phyloP scores from a whole-genome alignment of 371 early-diverging fungal species.

The Funneliformis caledonium region DNA sequence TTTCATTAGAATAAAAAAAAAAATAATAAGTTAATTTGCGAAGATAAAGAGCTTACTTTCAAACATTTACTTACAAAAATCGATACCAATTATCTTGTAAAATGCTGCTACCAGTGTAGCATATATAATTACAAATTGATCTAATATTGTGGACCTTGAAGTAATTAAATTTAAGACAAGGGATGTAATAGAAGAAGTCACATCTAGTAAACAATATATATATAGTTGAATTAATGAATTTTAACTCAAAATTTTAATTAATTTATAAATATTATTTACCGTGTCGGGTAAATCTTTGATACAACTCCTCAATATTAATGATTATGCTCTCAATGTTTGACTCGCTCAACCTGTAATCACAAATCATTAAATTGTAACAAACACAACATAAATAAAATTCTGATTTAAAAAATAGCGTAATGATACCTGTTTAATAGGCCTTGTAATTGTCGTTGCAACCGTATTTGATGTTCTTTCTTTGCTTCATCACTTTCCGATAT shows the following conservation, averaged over 20 bases:
- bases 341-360: slow-evolving; percentile 69
- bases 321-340: slow-evolving; percentile 88
- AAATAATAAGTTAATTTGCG: neutral
- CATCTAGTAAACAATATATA: slow-evolving; percentile 55
- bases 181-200: slow-evolving; percentile 82
- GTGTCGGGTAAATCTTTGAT: slow-evolving; percentile 80
- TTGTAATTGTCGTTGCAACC: slow-evolving; percentile 79
- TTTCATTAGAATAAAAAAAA: neutral
- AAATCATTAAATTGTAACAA: neutral
- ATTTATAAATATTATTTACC: slow-evolving; percentile 50
- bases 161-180: slow-evolving; percentile 76
- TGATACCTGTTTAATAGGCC: slow-evolving; percentile 80
- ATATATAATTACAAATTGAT: slow-evolving; percentile 88
- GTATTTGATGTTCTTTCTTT: slow-evolving; percentile 59
- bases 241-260: neutral
- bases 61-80: slow-evolving; percentile 64
- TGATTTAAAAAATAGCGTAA: neutral
- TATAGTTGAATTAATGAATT: neutral
- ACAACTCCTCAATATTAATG: slow-evolving; percentile 77
- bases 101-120: slow-evolving; percentile 85
- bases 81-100: slow-evolving; percentile 82
- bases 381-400: neutral
- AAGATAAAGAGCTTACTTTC: neutral
- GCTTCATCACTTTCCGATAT: slow-evolving; percentile 51
- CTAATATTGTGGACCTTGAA: slow-evolving; percentile 81